These are phyloP conservation scores for Magnaporthiopsis poae DNA, from an alignment of 2,329 filamentous ascomycete genomes.

Conservation along the genomic window DNA sequence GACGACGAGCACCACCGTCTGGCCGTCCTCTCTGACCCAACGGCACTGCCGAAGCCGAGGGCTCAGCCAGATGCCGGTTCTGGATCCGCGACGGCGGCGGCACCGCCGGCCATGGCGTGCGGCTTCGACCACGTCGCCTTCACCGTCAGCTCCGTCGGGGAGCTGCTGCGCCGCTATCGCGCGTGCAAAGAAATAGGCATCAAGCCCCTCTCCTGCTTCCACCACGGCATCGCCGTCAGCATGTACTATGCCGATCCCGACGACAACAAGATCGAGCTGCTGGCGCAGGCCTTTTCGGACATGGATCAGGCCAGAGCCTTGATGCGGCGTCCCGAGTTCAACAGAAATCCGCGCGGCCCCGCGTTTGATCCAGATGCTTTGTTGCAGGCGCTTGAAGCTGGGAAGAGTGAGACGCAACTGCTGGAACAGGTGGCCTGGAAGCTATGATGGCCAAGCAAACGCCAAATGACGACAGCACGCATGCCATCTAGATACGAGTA, in stretches of 20 bases:
- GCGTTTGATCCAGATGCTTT: constrained; percentile 37
- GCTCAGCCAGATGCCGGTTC: too few relatives aligned
- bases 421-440: constrained; percentile 8
- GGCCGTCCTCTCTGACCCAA: constrained; percentile 26
- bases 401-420: constrained; percentile 18
- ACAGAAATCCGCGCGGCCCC: constrained; percentile 31
- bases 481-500: not conserved
- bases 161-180: constrained; percentile 26
- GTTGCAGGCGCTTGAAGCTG: constrained; percentile 18
- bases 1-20: constrained; percentile 40
- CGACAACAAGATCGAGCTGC: constrained; percentile 36
- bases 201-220: constrained; percentile 31
- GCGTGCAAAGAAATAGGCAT: constrained; percentile 27
- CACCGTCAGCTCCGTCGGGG: constrained; percentile 25
- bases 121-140: constrained; percentile 35
- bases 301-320: constrained; percentile 27
- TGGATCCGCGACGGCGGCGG: too few relatives aligned
- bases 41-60: constrained; percentile 9
- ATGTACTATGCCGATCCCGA: constrained; percentile 42
- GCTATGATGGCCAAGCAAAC: not conserved
- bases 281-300: constrained; percentile 33
- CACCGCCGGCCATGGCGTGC: constrained; percentile 10
- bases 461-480: not conserved
- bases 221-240: constrained; percentile 36
- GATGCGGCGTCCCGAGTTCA: constrained; percentile 28